Evolutionary conservation across 2,329 filamentous ascomycete species (phyloP), one percentile per base, ranked within the genome.

Genomic region (Calonectria leucothoes): DNA sequence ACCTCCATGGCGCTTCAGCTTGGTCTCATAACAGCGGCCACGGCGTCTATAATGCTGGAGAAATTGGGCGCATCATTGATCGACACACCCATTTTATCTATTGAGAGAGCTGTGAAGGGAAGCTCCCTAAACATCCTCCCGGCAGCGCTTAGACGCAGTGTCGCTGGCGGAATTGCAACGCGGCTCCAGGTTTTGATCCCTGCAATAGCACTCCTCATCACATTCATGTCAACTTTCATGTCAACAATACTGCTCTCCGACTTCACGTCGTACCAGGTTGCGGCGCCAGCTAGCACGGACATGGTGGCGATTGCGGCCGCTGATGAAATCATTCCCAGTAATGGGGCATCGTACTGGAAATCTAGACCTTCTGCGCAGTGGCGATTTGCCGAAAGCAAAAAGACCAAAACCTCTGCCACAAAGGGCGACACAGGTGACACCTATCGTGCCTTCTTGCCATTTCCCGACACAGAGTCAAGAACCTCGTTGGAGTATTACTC

Each of bases 161-260:
- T 0, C 35, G n/a, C 0, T 15, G 8, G 2, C 23, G 23, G 0
- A 2, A 51, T 45, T 45, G 20, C 2, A 1, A 67, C 70, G 6
- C 39, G 67, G 10, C 20, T 66, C 0, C 39, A 67, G 33, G 66
- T 17, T 5, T 6, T 66, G 1, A 23, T 75, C 2, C 15, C 67
- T 0, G 35, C 55, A 0, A 6, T 52, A 0, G 25, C 70, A 1
- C 39, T 69, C 2, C 8, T 71, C 0, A 0, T 77, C 0, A 31
- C 72, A 0, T 39, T 71, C 2, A 20, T 29, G 0, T 77, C 65
- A 6, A 77, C 49, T 0, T 66, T 77, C 0, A 70, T 66, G 11
- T 77, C 75, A 0, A 74, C 75, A 0, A 66, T 77, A 3, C 33
- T 77, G 0, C 75, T 77, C 4, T 68, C 45, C 5, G 75, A 77